Percentiles rank a stretch among this genome's conserved stretches.
These are phyloP conservation scores for Amoebophrya sp. DNA, from an alignment of 169 alveolate genomes.

Conservation along the genomic window DNA sequence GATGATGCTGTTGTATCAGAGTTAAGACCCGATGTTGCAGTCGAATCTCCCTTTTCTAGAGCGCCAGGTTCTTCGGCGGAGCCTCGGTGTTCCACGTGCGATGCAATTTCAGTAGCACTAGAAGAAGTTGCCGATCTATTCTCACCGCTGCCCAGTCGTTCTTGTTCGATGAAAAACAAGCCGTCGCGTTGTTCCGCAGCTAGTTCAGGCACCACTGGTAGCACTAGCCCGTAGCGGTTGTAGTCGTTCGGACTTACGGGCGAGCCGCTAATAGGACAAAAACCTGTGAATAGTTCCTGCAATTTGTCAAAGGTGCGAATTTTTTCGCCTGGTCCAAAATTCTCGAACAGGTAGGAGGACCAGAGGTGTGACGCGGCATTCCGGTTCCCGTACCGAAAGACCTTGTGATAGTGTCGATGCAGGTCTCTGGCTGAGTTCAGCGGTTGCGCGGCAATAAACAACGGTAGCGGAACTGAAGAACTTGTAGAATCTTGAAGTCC, in stretches of 20 bases:
- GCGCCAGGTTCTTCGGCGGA: too few relatives aligned
- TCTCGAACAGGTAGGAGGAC: neutral
- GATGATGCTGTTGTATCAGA: too few relatives aligned
- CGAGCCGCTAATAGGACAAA: neutral
- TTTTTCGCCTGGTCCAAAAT: neutral
- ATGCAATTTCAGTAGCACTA: neutral
- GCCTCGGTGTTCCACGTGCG: neutral
- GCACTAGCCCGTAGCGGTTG: neutral
- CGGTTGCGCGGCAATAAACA: neutral
- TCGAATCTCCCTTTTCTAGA: too few relatives aligned
- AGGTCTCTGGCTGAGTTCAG: neutral
- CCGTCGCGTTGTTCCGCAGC: neutral
- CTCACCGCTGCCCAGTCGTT: neutral
- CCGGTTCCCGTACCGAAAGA: conserved; percentile 7
- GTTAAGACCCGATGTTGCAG: too few relatives aligned
- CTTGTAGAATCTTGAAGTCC: too few relatives aligned
- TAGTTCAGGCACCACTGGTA: neutral
- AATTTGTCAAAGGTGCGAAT: neutral
- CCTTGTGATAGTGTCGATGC: neutral
- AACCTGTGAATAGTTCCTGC: neutral
- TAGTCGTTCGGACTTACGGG: neutral
- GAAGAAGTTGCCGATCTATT: neutral
- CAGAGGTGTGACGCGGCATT: conserved; percentile 19
- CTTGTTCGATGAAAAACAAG: neutral
- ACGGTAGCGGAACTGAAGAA: too few relatives aligned